A percentile compares a stretch with the other conserved stretches of the same genome.
Conservation (phyloP, 352 stramenopile genomes). For the Pythium rishiriense region DNA sequence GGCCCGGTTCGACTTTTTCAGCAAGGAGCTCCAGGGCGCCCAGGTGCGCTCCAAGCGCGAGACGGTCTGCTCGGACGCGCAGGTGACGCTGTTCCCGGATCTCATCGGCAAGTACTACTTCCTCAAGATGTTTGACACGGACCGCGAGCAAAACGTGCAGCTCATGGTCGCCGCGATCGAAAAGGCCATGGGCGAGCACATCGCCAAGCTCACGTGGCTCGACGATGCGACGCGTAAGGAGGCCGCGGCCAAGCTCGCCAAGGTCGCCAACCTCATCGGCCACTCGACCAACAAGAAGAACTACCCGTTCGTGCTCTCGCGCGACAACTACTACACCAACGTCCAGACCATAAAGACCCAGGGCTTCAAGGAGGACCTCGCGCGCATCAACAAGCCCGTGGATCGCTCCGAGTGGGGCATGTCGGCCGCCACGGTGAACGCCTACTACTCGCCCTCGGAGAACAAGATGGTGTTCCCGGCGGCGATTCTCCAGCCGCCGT, state of each 20-base stretch:
- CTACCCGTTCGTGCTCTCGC: constrained; percentile 32
- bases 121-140: constrained; percentile 69
- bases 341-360: constrained; percentile 39
- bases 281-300: constrained; percentile 41
- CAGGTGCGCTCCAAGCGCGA: constrained; percentile 46
- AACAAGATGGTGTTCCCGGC: constrained; percentile 95
- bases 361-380: constrained; percentile 32
- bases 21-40: constrained; percentile 52
- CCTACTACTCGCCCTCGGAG: constrained; percentile 61
- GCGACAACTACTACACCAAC: constrained; percentile 54
- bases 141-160: constrained; percentile 63
- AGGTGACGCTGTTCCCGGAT: constrained; percentile 37
- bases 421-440: constrained; percentile 91
- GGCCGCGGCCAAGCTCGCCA: constrained; percentile 47
- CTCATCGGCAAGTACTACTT: constrained; percentile 84
- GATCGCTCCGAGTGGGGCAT: constrained; percentile 82
- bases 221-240: constrained; percentile 80
- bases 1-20: constrained; percentile 87
- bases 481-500: constrained; percentile 92
- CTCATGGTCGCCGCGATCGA: constrained; percentile 86
- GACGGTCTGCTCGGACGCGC: constrained; percentile 48
- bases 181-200: constrained; percentile 66
- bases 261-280: constrained; percentile 38
- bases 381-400: constrained; percentile 38
- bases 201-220: constrained; percentile 90